Percentiles rank a stretch among this genome's conserved stretches.
These are phyloP conservation scores for Dictyostelium citrinum DNA, from an alignment of 78 protist genomes.

Conservation along the genomic window DNA sequence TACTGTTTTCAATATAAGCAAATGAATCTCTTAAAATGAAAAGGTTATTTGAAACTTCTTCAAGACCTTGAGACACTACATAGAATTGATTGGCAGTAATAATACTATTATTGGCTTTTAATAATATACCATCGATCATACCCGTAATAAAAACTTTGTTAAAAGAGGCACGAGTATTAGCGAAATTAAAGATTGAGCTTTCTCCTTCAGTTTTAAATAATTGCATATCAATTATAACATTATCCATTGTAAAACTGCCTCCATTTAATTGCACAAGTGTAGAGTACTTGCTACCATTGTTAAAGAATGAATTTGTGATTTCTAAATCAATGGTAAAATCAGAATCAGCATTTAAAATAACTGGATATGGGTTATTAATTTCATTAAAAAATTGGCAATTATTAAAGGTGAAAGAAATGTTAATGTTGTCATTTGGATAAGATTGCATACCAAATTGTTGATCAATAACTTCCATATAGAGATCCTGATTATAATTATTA, in stretches of 20 bases:
- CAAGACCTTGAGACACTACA: background rate
- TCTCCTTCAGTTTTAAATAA: no score
- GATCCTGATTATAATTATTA: background rate
- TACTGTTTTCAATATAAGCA: background rate
- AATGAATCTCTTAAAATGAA: background rate
- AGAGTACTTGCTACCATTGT: background rate
- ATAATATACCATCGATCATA: background rate
- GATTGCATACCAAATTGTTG: background rate
- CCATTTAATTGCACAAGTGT: background rate
- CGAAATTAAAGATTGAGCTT: background rate
- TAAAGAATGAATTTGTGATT: background rate
- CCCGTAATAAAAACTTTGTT: background rate
- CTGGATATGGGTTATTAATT: background rate
- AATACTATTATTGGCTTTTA: background rate
- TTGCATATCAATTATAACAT: background rate
- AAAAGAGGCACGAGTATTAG: background rate
- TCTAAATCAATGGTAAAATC: background rate
- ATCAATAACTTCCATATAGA: background rate
- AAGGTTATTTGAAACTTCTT: no score
- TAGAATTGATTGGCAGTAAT: background rate
- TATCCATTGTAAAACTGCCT: background rate
- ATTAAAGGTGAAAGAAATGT: background rate
- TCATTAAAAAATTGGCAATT: background rate
- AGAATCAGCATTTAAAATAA: background rate
- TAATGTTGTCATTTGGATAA: background rate